Conservation (phyloP, 2,329 filamentous ascomycete species). For the Arachnomyces sp. region DNA sequence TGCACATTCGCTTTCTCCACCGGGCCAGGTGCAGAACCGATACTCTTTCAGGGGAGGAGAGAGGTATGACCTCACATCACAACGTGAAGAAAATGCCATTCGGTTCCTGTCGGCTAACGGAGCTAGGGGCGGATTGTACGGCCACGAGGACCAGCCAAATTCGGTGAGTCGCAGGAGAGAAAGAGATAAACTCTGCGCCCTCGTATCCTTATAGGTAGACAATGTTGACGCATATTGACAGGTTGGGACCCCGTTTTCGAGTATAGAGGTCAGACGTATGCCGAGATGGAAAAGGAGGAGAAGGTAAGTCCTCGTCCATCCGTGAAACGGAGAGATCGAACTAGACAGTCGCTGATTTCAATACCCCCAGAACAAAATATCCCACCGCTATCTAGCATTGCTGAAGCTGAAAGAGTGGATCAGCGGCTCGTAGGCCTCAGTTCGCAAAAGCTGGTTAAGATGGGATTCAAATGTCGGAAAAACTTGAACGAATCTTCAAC, state of each 20-base stretch:
- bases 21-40: constrained; percentile 72
- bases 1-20: constrained; percentile 91
- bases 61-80: constrained; percentile 46
- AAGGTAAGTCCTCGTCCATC: constrained; percentile 53
- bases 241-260: constrained; percentile 98
- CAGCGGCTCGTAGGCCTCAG: constrained; percentile 32
- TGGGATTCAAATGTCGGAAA: constrained; percentile 2
- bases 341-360: constrained; percentile 10
- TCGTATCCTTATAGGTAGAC: neutral
- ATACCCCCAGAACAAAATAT: constrained; percentile 63
- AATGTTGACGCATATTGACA: constrained; percentile 28
- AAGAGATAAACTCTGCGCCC: neutral
- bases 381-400: constrained; percentile 81
- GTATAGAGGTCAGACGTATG: constrained; percentile 83
- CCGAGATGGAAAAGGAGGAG: constrained; percentile 87
- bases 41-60: constrained; percentile 87
- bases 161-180: constrained; percentile 59
- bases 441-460: neutral
- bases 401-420: constrained; percentile 80
- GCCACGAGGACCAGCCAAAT: constrained; percentile 67
- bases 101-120: neutral
- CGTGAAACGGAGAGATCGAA: neutral
- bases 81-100: constrained; percentile 5
- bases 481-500: constrained; percentile 15
- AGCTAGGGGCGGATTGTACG: constrained; percentile 69